These are phyloP conservation scores for Tanacetum coccineum DNA, from an alignment of 129 eudicot species.

Conservation along the genomic window DNA sequence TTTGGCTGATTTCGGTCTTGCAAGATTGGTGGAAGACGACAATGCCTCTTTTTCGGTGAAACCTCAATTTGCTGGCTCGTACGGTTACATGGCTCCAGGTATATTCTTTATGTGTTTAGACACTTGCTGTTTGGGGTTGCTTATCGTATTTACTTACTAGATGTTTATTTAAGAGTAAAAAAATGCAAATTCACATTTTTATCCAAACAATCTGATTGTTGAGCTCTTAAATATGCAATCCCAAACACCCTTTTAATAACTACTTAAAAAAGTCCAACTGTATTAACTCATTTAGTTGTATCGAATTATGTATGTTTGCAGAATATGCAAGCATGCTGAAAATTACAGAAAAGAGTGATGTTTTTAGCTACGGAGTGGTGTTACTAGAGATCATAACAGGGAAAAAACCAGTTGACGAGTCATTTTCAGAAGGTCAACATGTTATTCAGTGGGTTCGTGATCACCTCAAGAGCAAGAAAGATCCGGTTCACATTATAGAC, in stretches of 20 bases:
- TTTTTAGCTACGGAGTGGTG: conserved; percentile 85
- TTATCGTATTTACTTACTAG: background rate
- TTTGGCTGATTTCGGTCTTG: conserved; percentile 89
- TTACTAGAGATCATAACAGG: conserved; percentile 76
- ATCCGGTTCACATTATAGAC: conserved; percentile 71
- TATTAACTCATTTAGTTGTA: background rate
- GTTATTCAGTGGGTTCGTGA: conserved; percentile 90
- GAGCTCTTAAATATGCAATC: too few relatives aligned
- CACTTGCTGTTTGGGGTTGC: too few relatives aligned
- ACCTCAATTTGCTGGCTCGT: conserved; percentile 91
- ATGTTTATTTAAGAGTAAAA: too few relatives aligned
- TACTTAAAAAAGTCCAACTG: background rate
- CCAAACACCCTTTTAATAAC: background rate
- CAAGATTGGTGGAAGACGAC: conserved; percentile 74
- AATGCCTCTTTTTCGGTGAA: conserved; percentile 44
- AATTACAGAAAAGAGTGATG: conserved; percentile 87
- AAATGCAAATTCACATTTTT: too few relatives aligned
- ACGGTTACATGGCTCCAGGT: conserved; percentile 98
- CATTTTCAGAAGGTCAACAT: conserved; percentile 72
- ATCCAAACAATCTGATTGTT: too few relatives aligned
- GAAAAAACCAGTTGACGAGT: conserved; percentile 68
- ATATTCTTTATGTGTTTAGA: conserved; percentile 4
- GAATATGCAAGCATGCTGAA: conserved; percentile 71
- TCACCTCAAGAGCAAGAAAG: conserved; percentile 66
- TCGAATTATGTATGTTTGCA: conserved; percentile 20